Percentiles rank a stretch among this genome's conserved stretches.
These are phyloP conservation scores for Iris macrosiphon DNA, from an alignment of 106 monocot genomes.

Conservation along the genomic window DNA sequence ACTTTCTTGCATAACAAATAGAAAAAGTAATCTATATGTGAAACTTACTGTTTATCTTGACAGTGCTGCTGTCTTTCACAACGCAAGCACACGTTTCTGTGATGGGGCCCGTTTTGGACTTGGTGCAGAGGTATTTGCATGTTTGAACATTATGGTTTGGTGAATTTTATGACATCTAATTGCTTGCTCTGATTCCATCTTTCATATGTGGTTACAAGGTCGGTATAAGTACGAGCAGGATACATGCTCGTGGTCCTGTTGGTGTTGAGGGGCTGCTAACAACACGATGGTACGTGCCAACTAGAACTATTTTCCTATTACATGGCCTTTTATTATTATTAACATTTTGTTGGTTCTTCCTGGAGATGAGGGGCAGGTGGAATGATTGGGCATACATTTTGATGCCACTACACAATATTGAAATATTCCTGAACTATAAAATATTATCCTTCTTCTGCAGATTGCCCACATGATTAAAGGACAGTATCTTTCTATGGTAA, in stretches of 20 bases:
- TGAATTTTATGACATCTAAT: not conserved
- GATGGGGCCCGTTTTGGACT: slow-evolving; percentile 98
- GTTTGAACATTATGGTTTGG: not conserved
- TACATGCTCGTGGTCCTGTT: slow-evolving; percentile 94
- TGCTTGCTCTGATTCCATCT: not conserved
- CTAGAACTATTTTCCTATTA: too few species aligned
- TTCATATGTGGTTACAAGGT: slow-evolving; percentile 34
- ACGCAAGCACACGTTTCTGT: slow-evolving; percentile 92
- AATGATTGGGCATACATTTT: too few species aligned
- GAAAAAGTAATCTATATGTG: not conserved
- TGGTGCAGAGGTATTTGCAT: slow-evolving; percentile 78
- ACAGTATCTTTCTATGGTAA: too few species aligned
- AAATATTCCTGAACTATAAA: too few species aligned
- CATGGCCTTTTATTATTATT: too few species aligned
- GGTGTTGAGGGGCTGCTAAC: slow-evolving; percentile 92
- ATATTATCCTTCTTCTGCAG: too few species aligned
- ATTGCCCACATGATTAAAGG: too few species aligned
- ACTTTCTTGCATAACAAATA: too few species aligned
- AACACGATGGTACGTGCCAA: slow-evolving; percentile 52
- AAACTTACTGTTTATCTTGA: not conserved
- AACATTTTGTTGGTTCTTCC: too few species aligned
- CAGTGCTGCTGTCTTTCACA: slow-evolving; percentile 93
- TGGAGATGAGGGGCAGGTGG: too few species aligned
- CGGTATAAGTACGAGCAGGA: slow-evolving; percentile 93
- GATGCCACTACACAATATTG: too few species aligned